Base-by-base conservation (phyloP, 306 rosid species). In the Canavalia gladiata region DNA sequence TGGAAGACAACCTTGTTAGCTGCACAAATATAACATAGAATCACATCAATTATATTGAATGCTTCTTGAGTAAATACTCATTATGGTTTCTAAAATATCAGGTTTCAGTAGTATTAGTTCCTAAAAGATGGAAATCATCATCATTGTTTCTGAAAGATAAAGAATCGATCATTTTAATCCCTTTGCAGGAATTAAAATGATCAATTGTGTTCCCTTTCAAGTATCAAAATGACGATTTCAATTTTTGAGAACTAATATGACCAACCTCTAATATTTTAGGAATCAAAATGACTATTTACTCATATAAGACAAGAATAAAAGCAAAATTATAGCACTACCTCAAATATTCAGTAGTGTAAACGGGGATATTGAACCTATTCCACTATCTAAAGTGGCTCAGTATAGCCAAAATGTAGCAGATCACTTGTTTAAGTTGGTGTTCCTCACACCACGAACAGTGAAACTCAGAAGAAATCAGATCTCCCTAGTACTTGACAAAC, bases 401-500 rank as follows among this genome's bases (percentile, higher is more conserved):
- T 37, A 12, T 49, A 37, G 64, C 47, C 30, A 42, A 58, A 43
- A 59, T 39, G 69, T 65, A 12, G 81, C 74, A 37, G 71, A 81
- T 68, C 81, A 58, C 50, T 39, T 56, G 51, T 54, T 39, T 71
- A 68, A 31, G 34, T 67, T 66, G 13, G 74, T 31, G 70, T 30
- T 50, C 66, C 67, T 41, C 8, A 75, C 81, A 82, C 29, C 75
- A 77, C 65, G 67, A 66, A 34, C 66, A 13, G 74, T 37, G 56
- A 70, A 74, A 57, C 37, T 3, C 18, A n/a, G 65, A 79, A 83
- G 60, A 75, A 65, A 49, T 33, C 72, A 35, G 59, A 62, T 30
- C 59, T 75, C 25, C 76, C 82, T 93, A 95, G 88, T 95, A 95
- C 92, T 90, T 89, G 60, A 82, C 84, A 76, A 86, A 45, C 54